These are phyloP conservation scores for Podospora pseudocomata DNA, from an alignment of 495 filamentous ascomycete genomes.

Conservation along the genomic window DNA sequence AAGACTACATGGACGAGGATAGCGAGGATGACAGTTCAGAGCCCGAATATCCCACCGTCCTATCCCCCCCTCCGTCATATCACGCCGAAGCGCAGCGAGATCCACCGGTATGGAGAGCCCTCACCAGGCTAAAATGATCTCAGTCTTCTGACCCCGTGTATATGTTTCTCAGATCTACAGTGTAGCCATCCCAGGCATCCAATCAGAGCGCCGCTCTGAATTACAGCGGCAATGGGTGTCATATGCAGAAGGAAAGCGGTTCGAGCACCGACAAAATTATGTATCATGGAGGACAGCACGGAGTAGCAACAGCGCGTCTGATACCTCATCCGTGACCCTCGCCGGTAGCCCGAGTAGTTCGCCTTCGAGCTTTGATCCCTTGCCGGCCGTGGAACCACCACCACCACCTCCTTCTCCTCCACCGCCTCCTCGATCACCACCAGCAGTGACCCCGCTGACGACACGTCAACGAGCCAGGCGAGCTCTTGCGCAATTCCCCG, in stretches of 20 bases:
- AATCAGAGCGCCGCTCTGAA: not conserved
- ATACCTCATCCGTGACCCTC: not conserved
- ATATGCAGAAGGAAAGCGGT: conserved; percentile 2
- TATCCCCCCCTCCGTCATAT: not conserved
- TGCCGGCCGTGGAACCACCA: not conserved
- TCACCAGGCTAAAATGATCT: not conserved
- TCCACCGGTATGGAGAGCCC: not conserved
- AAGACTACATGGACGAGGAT: not conserved
- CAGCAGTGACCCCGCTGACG: not conserved
- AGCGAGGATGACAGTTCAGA: not conserved
- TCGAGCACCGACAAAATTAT: conserved; percentile 7
- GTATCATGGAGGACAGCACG: not conserved
- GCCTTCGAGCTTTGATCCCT: not conserved
- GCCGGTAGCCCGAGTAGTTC: not conserved
- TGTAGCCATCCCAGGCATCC: not conserved
- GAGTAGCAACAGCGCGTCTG: not conserved
- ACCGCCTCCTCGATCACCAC: not conserved
- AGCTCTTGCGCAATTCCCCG: not conserved
- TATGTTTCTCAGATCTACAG: not conserved
- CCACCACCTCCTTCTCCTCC: not conserved
- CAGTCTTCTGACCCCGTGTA: not conserved
- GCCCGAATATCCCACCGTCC: not conserved
- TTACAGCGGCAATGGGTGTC: not conserved
- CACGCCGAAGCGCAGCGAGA: not conserved
- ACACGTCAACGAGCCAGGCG: not conserved